Percentiles rank a stretch among this genome's conserved stretches.
These are phyloP conservation scores for Septoria linicola DNA, from an alignment of 2,329 filamentous ascomycete species.

Conservation along the genomic window DNA sequence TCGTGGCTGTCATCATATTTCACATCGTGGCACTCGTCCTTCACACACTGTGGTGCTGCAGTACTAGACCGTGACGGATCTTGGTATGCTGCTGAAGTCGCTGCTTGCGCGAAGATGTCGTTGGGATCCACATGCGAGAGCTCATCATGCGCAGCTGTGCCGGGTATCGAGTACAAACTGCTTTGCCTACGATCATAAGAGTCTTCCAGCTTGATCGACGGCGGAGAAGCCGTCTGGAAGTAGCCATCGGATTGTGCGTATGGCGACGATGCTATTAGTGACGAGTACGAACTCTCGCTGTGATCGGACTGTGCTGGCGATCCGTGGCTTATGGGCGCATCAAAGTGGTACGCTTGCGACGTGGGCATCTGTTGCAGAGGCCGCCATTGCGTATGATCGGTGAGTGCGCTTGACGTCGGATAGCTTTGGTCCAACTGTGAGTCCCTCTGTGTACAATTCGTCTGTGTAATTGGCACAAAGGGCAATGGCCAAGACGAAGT, in stretches of 20 bases:
- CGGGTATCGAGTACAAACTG: conserved; percentile 22
- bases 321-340: conserved; percentile 13
- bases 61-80: neutral
- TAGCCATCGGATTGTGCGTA: conserved; percentile 28
- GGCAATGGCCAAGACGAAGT: conserved; percentile 2
- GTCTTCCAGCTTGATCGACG: conserved; percentile 30
- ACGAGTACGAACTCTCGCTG: conserved; percentile 26
- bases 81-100: conserved; percentile 2
- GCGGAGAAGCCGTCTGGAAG: conserved; percentile 18
- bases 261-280: conserved; percentile 28
- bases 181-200: conserved; percentile 5
- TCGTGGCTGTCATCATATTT: neutral
- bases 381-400: conserved; percentile 10
- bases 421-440: conserved; percentile 17
- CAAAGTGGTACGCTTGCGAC: conserved; percentile 2
- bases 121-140: conserved; percentile 19
- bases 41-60: neutral
- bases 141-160: conserved; percentile 1
- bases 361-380: neutral
- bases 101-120: conserved; percentile 19
- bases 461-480: conserved; percentile 2
- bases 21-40: neutral
- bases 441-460: conserved; percentile 1
- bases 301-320: conserved; percentile 30
- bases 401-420: conserved; percentile 18